These are phyloP conservation scores for Sporisorium scitamineum DNA, from an alignment of 1,284 basidiomycete genomes.

Conservation along the genomic window DNA sequence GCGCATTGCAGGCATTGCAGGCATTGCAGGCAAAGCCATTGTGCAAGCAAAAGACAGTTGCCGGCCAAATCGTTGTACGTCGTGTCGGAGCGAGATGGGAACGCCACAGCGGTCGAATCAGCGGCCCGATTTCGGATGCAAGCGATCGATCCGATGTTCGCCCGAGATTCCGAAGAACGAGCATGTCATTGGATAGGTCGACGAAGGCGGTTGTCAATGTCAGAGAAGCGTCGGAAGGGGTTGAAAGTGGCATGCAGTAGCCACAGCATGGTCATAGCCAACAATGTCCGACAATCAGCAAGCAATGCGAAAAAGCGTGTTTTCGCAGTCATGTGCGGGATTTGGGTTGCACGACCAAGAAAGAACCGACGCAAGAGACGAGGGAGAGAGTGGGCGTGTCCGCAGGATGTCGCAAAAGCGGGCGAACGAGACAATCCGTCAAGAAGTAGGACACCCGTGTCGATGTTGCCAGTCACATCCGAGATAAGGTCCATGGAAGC, in stretches of 20 bases:
- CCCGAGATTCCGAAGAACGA: slow-evolving; percentile 6
- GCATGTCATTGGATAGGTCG: neutral
- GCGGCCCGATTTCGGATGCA: neutral
- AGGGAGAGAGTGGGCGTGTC: neutral
- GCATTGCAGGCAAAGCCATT: too few species aligned
- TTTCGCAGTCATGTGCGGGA: neutral
- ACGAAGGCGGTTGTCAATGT: neutral
- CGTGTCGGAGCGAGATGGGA: slow-evolving; percentile 3
- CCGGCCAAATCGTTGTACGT: neutral
- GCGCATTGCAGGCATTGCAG: neutral
- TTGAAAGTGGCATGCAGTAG: neutral
- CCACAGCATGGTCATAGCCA: neutral
- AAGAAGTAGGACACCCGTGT: neutral
- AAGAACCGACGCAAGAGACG: neutral
- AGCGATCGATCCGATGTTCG: neutral
- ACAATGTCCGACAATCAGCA: neutral
- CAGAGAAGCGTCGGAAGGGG: neutral
- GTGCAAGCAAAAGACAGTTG: neutral
- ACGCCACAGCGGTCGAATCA: neutral
- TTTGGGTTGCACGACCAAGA: neutral
- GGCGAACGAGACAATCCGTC: neutral
- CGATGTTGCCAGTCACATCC: neutral
- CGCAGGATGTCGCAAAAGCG: neutral
- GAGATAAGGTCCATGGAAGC: neutral
- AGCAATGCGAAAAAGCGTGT: neutral